These are phyloP conservation scores for Penicillium sp. DNA, from an alignment of 2,329 filamentous ascomycete genomes.

Conservation along the genomic window DNA sequence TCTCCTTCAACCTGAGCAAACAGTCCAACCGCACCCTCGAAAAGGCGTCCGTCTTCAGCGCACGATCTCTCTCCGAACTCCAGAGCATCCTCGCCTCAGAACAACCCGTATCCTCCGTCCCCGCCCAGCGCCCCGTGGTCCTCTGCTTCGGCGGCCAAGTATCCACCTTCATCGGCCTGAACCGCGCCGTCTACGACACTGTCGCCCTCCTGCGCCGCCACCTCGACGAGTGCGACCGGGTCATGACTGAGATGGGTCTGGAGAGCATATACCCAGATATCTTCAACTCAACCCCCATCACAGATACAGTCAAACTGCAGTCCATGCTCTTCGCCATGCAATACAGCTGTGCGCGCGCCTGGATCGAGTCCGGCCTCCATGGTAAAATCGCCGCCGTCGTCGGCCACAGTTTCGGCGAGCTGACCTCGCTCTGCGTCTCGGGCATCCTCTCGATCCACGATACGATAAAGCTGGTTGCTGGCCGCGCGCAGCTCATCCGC, in stretches of 20 bases:
- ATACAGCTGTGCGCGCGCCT: conserved; percentile 42
- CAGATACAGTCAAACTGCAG: conserved; percentile 39
- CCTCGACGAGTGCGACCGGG: neutral
- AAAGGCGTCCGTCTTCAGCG: conserved; percentile 1
- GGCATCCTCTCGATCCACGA: conserved; percentile 37
- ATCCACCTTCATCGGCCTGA: conserved; percentile 33
- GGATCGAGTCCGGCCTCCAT: conserved; percentile 45
- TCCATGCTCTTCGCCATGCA: conserved; percentile 44
- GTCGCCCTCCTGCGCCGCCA: conserved; percentile 26
- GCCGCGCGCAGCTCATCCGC: conserved; percentile 37
- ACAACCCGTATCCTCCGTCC: neutral
- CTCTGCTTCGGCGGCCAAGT: conserved; percentile 50
- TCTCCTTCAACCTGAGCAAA: conserved; percentile 11
- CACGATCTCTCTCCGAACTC: neutral
- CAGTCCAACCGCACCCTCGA: conserved; percentile 7
- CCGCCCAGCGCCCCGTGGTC: conserved; percentile 31
- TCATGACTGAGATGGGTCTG: neutral
- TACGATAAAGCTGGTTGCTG: conserved; percentile 34
- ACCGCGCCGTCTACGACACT: conserved; percentile 34
- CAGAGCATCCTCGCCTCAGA: neutral
- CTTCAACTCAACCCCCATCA: conserved; percentile 29
- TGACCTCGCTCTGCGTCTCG: conserved; percentile 42
- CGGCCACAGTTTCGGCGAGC: conserved; percentile 47
- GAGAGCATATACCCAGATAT: conserved; percentile 40
- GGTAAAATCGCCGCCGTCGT: conserved; percentile 36